Percentiles rank a stretch among this genome's conserved stretches.
These are phyloP conservation scores for Elongisporangium anandrum DNA, from an alignment of 352 stramenopile species.

Conservation along the genomic window DNA sequence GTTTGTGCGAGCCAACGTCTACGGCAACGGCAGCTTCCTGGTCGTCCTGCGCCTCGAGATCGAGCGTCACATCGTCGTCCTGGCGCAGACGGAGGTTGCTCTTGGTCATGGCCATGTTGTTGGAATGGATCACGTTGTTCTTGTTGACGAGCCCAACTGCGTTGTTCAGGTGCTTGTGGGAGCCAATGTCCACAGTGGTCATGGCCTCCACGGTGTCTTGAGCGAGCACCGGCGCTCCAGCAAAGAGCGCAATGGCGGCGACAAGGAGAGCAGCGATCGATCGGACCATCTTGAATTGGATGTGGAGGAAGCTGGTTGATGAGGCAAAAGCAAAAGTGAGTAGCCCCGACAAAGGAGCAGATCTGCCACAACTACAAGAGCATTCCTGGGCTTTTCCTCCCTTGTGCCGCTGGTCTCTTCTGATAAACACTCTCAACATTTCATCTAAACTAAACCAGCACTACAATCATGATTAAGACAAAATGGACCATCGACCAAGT, in stretches of 20 bases:
- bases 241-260: not conserved
- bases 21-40: not conserved
- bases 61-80: not conserved
- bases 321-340: not conserved
- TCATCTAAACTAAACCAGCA: too few species aligned
- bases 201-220: not conserved
- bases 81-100: not conserved
- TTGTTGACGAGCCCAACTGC: conserved; percentile 2
- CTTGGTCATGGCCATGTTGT: conserved; percentile 6
- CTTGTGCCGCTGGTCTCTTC: too few species aligned
- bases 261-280: not conserved
- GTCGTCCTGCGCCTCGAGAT: too few species aligned
- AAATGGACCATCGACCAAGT: too few species aligned
- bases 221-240: not conserved
- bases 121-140: conserved; percentile 7
- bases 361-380: too few species aligned
- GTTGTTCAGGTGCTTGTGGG: conserved; percentile 3
- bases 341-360: too few species aligned
- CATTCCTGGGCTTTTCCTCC: too few species aligned
- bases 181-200: conserved; percentile 1
- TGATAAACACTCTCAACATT: too few species aligned
- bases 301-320: not conserved
- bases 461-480: too few species aligned
- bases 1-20: conserved; percentile 1
- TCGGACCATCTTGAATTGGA: not conserved